Conservation (phyloP, 495 filamentous ascomycete species). For the Xylaria sp. region DNA sequence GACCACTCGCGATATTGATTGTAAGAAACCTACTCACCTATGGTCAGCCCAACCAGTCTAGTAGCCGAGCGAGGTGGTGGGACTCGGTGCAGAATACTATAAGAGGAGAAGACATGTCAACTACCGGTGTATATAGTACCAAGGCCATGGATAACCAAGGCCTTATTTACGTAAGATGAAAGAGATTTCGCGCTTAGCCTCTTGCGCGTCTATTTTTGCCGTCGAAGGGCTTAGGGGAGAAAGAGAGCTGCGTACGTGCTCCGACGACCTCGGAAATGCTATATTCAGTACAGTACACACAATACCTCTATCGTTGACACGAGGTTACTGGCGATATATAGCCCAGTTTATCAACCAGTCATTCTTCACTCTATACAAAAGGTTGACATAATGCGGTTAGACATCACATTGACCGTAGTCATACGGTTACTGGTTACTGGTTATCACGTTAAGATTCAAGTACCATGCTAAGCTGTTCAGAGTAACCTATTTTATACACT, state of each 20-base stretch:
- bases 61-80: not conserved
- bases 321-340: not conserved
- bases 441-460: not conserved
- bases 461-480: not conserved
- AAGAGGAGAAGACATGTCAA: not conserved
- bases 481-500: not conserved
- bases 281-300: not conserved
- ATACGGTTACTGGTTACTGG: not conserved
- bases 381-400: constrained; percentile 14
- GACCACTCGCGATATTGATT: constrained; percentile 2
- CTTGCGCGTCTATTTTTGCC: not conserved
- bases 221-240: not conserved
- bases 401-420: not conserved
- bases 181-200: constrained; percentile 10
- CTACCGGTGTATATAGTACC: constrained; percentile 7
- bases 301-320: not conserved
- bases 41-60: not conserved
- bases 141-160: not conserved
- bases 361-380: not conserved
- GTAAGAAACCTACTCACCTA: not conserved
- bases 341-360: not conserved
- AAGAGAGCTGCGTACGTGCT: not conserved
- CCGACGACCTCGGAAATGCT: not conserved
- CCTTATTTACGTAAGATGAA: constrained; percentile 7
- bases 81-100: not conserved